These are phyloP conservation scores for Mrakia hoshinonis DNA, from an alignment of 768 basidiomycete species.

Conservation along the genomic window DNA sequence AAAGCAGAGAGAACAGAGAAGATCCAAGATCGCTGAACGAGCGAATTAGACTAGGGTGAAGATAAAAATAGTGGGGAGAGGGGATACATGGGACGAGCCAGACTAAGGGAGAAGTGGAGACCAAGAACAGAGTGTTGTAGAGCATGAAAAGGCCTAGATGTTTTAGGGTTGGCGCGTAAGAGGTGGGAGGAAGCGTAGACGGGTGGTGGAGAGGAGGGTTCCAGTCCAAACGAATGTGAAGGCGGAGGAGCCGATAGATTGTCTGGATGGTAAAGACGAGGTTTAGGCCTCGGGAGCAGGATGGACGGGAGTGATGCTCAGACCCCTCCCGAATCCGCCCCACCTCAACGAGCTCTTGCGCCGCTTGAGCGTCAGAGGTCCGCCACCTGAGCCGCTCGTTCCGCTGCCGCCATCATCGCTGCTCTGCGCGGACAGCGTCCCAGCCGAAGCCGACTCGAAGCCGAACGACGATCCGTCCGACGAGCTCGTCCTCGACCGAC, in stretches of 20 bases:
- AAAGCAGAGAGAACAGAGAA: neutral
- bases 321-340: neutral
- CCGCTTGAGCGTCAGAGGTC: neutral
- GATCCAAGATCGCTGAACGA: neutral
- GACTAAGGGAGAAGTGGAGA: neutral
- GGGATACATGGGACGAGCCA: neutral
- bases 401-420: slow-evolving; percentile 3
- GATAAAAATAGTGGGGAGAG: neutral
- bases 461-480: neutral
- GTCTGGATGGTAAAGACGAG: neutral
- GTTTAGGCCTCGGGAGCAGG: neutral
- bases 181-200: neutral
- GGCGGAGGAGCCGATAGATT: neutral
- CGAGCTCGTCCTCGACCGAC: neutral
- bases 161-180: neutral
- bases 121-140: neutral
- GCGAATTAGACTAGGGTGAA: neutral
- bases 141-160: neutral
- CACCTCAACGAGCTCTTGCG: slow-evolving; percentile 1
- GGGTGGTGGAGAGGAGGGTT: neutral
- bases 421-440: neutral
- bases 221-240: neutral
- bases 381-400: neutral
- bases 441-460: neutral
- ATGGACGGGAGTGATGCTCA: neutral